Evolutionary conservation across 2,329 filamentous ascomycete species (phyloP), one percentile per base, ranked within the genome.

Genomic region (Scopulariopsis brevicaulis): DNA sequence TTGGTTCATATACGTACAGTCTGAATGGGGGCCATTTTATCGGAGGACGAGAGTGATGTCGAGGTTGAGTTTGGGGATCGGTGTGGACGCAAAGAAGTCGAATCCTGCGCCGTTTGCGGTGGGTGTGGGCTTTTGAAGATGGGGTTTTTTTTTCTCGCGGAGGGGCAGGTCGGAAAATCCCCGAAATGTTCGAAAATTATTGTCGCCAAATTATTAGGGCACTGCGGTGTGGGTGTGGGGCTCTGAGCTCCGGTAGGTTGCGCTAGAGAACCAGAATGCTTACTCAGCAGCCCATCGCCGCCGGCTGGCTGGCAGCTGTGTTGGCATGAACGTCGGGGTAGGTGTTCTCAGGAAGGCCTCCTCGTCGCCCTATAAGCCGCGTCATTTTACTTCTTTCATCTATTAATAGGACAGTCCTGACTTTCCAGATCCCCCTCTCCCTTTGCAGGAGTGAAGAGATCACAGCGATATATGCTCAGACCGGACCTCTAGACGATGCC

Each of bases 11-110:
- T 84, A 96, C 91, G 79, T 96, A 96, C 92, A 79, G 87, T 82
- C 77, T 81, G 81, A 77, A 15, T 18, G 37, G 87, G 83, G 85
- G 87, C 88, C 90, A 96, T 96, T 89, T 76, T 80, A 77, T 74
- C 59, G 64, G 62, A 60, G 55, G 56, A 48, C 35, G 52, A 51
- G 68, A 24, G 20, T 24, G 20, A 3, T 59, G 60, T 59, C 56
- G 50, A 28, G 59, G 60, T 57, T 63, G 59, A 58, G 24, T 54
- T 57, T 60, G 57, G 56, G 60, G 56, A 61, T 60, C 59, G 55
- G 55, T 61, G 64, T 71, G 71, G 71, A 77, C 78, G 78, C 78
- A 81, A 81, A 81, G 78, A 81, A 67, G 77, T 94, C 77, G 78
- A 79, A 94, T 94, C 90, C 90, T 94, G 87, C 90, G 90, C 82